phyloP scores from a whole-genome alignment of 192 early-diverging fungal species.

The Spinellus fusiger region DNA sequence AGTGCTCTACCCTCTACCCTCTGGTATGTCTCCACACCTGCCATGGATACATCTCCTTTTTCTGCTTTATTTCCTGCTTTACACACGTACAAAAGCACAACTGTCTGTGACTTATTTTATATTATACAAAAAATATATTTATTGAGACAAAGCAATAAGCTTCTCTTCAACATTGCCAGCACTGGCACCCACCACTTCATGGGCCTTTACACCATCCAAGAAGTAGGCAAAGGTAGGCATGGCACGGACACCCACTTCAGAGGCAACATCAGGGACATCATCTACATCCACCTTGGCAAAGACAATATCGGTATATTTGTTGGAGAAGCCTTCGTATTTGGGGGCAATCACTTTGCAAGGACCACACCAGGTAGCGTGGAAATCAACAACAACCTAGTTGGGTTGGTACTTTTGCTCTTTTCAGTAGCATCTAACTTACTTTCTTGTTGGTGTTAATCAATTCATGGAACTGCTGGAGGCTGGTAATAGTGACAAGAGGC shows the following conservation, averaged over 20 bases:
- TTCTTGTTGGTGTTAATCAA: too few relatives aligned
- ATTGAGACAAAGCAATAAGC: constrained; percentile 18
- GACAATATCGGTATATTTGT: constrained; percentile 41
- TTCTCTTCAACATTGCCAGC: constrained; percentile 12
- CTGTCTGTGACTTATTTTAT: neutral
- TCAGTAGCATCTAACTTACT: too few relatives aligned
- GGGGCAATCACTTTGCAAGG: constrained; percentile 76
- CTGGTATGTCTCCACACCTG: too few relatives aligned
- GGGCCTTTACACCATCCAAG: constrained; percentile 42
- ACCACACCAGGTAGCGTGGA: constrained; percentile 81
- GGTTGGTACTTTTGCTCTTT: too few relatives aligned
- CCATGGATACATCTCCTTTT: too few relatives aligned
- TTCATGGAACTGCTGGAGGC: too few relatives aligned
- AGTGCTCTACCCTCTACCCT: too few relatives aligned
- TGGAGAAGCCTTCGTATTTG: constrained; percentile 53
- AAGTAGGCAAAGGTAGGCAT: constrained; percentile 61
- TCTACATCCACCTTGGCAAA: constrained; percentile 90
- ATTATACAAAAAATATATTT: constrained; percentile 3
- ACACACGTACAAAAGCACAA: too few relatives aligned
- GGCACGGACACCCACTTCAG: constrained; percentile 33
- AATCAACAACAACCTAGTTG: constrained; percentile 65
- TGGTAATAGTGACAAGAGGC: too few relatives aligned
- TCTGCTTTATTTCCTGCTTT: too few relatives aligned
- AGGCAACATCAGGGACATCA: constrained; percentile 41
- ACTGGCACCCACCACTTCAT: constrained; percentile 39